Percentiles rank a stretch among this genome's conserved stretches.
Conservation (phyloP, 2,329 filamentous ascomycete species). For the Lachnellula suecica region DNA sequence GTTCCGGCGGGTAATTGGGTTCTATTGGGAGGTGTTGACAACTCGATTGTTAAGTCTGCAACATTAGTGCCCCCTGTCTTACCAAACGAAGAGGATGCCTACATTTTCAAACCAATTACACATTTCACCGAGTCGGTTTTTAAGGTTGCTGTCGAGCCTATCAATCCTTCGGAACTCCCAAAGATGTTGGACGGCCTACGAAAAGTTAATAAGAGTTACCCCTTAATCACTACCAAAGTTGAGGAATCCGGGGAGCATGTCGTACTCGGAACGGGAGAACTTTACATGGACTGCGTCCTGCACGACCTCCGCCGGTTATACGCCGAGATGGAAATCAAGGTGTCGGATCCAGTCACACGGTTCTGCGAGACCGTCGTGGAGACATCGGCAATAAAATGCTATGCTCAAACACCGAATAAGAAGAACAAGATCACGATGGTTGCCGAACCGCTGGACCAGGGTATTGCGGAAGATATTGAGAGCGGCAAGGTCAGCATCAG, state of each 20-base stretch:
- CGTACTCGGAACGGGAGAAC: constrained; percentile 88
- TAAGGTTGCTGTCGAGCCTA: constrained; percentile 96
- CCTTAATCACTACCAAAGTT: constrained; percentile 92
- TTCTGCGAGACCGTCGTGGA: constrained; percentile 99
- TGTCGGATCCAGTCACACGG: constrained; percentile 93
- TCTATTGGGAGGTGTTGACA: constrained; percentile 88
- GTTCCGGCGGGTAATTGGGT: constrained; percentile 94
- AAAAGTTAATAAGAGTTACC: constrained; percentile 98
- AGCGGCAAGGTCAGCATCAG: constrained; percentile 86
- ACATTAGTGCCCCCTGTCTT: constrained; percentile 81
- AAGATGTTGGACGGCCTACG: constrained; percentile 98
- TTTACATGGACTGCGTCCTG: constrained; percentile 99
- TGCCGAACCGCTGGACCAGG: constrained; percentile 91
- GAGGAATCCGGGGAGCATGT: constrained; percentile 98
- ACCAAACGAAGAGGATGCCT: constrained; percentile 85
- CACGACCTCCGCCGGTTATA: constrained; percentile 93
- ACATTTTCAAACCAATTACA: constrained; percentile 88
- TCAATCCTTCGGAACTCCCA: constrained; percentile 95
- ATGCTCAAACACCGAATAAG: constrained; percentile 96
- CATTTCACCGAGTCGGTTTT: constrained; percentile 98
- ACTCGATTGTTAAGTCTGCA: constrained; percentile 96
- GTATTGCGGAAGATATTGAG: constrained; percentile 94
- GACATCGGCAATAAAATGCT: constrained; percentile 96
- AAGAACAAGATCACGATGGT: constrained; percentile 99
- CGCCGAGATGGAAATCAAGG: constrained; percentile 98